Percentiles rank a stretch among this genome's conserved stretches.
These are phyloP conservation scores for Fusarium denticulatum DNA, from an alignment of 2,329 filamentous ascomycete species.

Conservation along the genomic window DNA sequence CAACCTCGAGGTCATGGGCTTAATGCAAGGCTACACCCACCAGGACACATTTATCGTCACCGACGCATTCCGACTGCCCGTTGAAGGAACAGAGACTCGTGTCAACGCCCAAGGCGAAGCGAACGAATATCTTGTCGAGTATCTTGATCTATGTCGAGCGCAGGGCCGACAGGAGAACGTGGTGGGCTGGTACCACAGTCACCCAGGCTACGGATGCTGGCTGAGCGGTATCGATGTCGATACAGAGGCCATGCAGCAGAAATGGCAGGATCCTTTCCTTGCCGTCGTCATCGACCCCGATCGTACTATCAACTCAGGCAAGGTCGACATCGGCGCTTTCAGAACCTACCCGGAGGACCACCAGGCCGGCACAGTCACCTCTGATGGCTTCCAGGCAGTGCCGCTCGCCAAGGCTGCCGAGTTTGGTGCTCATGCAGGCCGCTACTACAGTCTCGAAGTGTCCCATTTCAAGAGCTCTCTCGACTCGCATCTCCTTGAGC, in stretches of 20 bases:
- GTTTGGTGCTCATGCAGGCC: conserved; percentile 89
- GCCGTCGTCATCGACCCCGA: conserved; percentile 97
- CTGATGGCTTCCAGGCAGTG: conserved; percentile 77
- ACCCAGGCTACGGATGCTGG: conserved; percentile 98
- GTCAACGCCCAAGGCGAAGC: conserved; percentile 97
- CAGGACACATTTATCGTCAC: conserved; percentile 89
- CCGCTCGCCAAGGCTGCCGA: conserved; percentile 94
- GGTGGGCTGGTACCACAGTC: conserved; percentile 97
- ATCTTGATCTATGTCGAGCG: conserved; percentile 79
- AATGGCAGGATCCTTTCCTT: conserved; percentile 88
- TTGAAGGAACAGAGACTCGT: conserved; percentile 97
- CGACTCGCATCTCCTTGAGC: conserved; percentile 84
- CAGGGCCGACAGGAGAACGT: conserved; percentile 87
- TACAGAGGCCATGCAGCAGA: conserved; percentile 87
- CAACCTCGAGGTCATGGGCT: conserved; percentile 92
- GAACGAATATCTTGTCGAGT: conserved; percentile 96
- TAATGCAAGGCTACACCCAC: conserved; percentile 96
- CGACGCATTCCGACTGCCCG: conserved; percentile 91
- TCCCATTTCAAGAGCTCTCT: conserved; percentile 95
- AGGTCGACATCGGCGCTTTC: conserved; percentile 97
- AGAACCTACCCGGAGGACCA: conserved; percentile 85
- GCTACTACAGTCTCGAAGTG: conserved; percentile 92
- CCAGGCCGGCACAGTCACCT: conserved; percentile 56
- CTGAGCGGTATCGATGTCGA: conserved; percentile 93
- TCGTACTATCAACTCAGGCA: conserved; percentile 91